Conservation (phyloP, 371 early-diverging fungal species). For the Capniomyces stellatus region DNA sequence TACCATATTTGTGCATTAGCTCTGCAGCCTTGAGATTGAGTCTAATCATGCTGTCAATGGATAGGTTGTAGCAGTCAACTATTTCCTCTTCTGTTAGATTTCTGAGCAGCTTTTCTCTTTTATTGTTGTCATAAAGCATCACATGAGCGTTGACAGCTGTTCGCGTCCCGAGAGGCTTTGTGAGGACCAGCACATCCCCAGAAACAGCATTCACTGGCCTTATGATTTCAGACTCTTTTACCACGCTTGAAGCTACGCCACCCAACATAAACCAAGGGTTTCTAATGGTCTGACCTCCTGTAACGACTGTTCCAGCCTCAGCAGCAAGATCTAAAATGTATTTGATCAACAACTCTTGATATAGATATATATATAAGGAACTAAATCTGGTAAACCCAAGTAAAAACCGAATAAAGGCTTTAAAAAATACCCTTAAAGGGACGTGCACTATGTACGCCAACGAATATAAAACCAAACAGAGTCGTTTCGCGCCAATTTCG, state of each 20-base stretch:
- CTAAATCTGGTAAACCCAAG: no score
- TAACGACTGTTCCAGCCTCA: constrained; percentile 17
- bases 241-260: constrained; percentile 15
- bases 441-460: no score
- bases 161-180: constrained; percentile 19
- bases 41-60: constrained; percentile 11
- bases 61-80: constrained; percentile 10
- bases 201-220: constrained; percentile 7
- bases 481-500: neutral
- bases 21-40: constrained; percentile 11
- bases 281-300: constrained; percentile 18
- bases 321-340: constrained; percentile 5
- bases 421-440: no score
- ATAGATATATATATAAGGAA: neutral
- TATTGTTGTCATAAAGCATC: constrained; percentile 12
- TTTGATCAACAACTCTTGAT: neutral
- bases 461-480: neutral
- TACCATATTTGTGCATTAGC: constrained; percentile 20
- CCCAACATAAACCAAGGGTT: constrained; percentile 18
- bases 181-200: constrained; percentile 19
- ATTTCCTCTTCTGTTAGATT: constrained; percentile 8
- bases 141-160: constrained; percentile 17
- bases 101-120: constrained; percentile 3
- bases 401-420: no score
- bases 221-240: neutral